Conservation (phyloP, 2,329 filamentous ascomycete genomes). For the Tympanopsis confertula region DNA sequence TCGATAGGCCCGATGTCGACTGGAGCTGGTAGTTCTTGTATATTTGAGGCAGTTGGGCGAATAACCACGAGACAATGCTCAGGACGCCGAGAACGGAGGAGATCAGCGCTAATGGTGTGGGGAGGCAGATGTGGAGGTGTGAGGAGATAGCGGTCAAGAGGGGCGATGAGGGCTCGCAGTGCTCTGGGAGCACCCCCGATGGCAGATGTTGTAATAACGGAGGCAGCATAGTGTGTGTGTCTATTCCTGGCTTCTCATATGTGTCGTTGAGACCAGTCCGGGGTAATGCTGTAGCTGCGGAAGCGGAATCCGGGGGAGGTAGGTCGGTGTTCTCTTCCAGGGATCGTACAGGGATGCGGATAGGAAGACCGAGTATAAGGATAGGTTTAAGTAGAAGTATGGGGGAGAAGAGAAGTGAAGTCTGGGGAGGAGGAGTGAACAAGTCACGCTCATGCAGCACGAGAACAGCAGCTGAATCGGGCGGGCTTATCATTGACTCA, state of each 20-base stretch:
- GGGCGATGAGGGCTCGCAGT: conserved; percentile 47
- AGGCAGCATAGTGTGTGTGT: conserved; percentile 6
- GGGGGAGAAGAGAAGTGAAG: too few relatives aligned
- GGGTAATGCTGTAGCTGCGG: too few relatives aligned
- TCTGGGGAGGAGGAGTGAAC: too few relatives aligned
- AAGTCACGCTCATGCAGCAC: too few relatives aligned
- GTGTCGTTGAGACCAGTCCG: conserved; percentile 1
- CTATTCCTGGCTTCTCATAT: background rate
- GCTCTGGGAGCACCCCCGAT: conserved; percentile 30
- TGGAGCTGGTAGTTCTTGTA: conserved; percentile 55
- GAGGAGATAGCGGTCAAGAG: conserved; percentile 45
- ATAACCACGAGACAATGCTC: conserved; percentile 58
- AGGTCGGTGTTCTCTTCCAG: too few relatives aligned
- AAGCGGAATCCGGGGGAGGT: too few relatives aligned
- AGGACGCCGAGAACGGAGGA: conserved; percentile 47
- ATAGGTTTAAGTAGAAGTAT: too few relatives aligned
- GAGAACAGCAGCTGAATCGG: too few relatives aligned
- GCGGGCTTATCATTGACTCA: too few relatives aligned
- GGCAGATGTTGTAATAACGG: conserved; percentile 2
- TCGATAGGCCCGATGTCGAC: conserved; percentile 52
- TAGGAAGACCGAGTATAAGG: too few relatives aligned
- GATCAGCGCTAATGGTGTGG: conserved; percentile 48
- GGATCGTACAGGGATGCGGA: too few relatives aligned
- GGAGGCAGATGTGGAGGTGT: conserved; percentile 49
- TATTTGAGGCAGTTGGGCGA: conserved; percentile 58